phyloP scores from a whole-genome alignment of 164 flowering plant species.

The Akebia trifoliata region DNA sequence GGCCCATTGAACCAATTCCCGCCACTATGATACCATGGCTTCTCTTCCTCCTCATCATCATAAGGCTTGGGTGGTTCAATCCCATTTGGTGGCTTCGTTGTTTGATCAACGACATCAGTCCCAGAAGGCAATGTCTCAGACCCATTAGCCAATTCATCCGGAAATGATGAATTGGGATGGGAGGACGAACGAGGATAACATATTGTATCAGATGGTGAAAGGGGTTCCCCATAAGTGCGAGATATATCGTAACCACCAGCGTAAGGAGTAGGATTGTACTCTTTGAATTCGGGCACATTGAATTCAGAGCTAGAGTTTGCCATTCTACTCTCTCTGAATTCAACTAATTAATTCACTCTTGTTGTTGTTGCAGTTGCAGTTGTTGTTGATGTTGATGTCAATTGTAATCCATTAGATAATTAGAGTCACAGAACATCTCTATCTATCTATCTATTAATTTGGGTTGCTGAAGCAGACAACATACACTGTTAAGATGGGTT shows the following conservation, averaged over 20 bases:
- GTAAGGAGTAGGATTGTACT: conserved; percentile 77
- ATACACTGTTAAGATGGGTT: too few species aligned
- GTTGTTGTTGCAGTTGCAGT: too few species aligned
- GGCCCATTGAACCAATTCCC: conserved; percentile 4
- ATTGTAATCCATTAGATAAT: too few species aligned
- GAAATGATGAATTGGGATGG: conserved; percentile 6
- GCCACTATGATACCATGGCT: background rate
- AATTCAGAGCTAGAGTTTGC: conserved; percentile 24
- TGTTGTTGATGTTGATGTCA: too few species aligned
- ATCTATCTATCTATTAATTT: too few species aligned
- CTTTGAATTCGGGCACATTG: conserved; percentile 36
- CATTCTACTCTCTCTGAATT: background rate
- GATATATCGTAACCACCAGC: conserved; percentile 63
- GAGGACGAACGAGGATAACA: conserved; percentile 53
- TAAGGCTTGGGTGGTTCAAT: conserved; percentile 2
- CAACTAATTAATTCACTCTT: too few species aligned
- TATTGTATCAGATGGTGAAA: conserved; percentile 53
- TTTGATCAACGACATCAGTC: conserved; percentile 11
- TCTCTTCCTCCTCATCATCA: conserved; percentile 14
- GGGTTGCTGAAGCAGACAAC: too few species aligned
- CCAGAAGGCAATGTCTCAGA: conserved; percentile 22
- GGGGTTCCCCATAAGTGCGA: conserved; percentile 61
- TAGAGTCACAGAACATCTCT: too few species aligned
- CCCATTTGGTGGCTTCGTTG: conserved; percentile 6
- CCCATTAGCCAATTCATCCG: conserved; percentile 20